phyloP scores from a whole-genome alignment of 1,284 basidiomycete genomes.

The Sanguinoderma infundibulare region DNA sequence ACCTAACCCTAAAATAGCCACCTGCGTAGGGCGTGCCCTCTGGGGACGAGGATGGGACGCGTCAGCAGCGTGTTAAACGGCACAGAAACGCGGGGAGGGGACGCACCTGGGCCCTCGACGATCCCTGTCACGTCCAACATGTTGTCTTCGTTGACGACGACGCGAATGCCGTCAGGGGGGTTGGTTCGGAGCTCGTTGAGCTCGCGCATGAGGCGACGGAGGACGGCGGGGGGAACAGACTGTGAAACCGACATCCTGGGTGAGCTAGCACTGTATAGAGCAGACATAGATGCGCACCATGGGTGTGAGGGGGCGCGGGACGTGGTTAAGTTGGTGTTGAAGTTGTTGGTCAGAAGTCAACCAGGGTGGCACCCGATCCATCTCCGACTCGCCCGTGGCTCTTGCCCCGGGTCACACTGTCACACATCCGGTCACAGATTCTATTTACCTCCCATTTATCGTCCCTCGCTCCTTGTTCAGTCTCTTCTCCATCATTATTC shows the following conservation, averaged over 20 bases:
- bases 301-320: background rate
- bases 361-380: conserved; percentile 31
- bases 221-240: conserved; percentile 55
- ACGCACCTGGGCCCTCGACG: conserved; percentile 79
- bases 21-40: conserved; percentile 92
- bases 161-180: conserved; percentile 88
- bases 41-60: conserved; percentile 36
- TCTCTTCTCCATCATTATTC: too few species aligned
- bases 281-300: background rate
- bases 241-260: conserved; percentile 16
- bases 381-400: conserved; percentile 23
- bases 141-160: conserved; percentile 84
- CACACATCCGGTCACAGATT: background rate
- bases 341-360: conserved; percentile 32
- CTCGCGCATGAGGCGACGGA: conserved; percentile 86
- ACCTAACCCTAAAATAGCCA: conserved; percentile 88
- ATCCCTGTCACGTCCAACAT: conserved; percentile 82
- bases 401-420: background rate
- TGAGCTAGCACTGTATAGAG: background rate
- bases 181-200: conserved; percentile 76
- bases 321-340: conserved; percentile 15
- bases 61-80: conserved; percentile 33
- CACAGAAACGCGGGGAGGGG: conserved; percentile 15
- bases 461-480: too few species aligned
- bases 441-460: too few species aligned